Conservation (phyloP, 2,329 filamentous ascomycete species). For the Aureobasidium sp. region DNA sequence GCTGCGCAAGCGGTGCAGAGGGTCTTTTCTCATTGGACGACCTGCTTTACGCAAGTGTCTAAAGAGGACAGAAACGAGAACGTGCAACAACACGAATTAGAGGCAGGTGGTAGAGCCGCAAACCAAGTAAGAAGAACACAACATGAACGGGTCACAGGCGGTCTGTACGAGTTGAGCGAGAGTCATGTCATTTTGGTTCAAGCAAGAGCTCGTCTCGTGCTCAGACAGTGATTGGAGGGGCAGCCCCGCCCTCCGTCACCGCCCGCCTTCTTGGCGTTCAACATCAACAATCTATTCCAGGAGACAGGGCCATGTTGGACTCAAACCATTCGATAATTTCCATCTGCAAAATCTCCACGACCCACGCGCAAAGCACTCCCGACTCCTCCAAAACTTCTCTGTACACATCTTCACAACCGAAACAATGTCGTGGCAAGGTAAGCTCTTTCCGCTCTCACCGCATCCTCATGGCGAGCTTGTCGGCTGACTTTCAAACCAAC, state of each 20-base stretch:
- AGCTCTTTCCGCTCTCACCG: conserved; percentile 14
- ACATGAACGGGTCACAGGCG: neutral
- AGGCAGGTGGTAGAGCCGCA: neutral
- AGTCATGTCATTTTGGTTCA: neutral
- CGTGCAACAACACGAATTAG: neutral
- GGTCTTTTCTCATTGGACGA: conserved; percentile 11
- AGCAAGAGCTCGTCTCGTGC: neutral
- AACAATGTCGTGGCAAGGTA: conserved; percentile 71
- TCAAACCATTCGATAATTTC: neutral
- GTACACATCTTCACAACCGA: conserved; percentile 12
- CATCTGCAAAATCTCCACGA: neutral
- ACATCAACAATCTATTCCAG: conserved; percentile 11
- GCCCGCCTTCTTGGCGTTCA: conserved; percentile 6
- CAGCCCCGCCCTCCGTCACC: conserved; percentile 9
- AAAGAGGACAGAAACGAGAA: neutral
- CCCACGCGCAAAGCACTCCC: conserved; percentile 5
- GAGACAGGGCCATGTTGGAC: neutral
- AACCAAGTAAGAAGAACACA: neutral
- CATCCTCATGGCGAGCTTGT: conserved; percentile 13
- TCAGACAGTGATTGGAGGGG: conserved; percentile 7
- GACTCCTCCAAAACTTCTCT: neutral
- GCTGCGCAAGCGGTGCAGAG: neutral
- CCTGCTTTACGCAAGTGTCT: conserved; percentile 4
- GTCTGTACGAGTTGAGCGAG: neutral
- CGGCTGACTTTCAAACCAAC: conserved; percentile 9